Evolutionary conservation across 768 basidiomycete species (phyloP), one percentile per base, ranked within the genome.

Genomic region (Dioszegia crocea): DNA sequence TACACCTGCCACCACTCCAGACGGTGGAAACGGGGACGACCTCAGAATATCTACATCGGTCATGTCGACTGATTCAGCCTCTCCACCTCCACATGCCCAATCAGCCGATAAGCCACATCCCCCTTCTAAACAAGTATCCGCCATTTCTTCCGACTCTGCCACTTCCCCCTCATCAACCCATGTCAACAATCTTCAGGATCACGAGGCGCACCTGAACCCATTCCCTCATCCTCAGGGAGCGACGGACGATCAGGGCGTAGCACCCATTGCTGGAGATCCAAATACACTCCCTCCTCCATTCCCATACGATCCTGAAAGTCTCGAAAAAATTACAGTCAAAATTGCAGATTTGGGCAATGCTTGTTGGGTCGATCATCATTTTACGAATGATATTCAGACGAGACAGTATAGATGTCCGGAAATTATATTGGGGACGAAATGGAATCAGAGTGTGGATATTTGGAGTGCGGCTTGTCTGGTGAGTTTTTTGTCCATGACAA

Each of bases 301-400:
- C 64, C 74, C 76, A 12, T 77, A 75, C 46, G 76, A 77, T 56
- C 72, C 73, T 1, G 63, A 69, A 44, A 70, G 60, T 31, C 56
- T 75, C 30, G 73, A 75, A 61, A 67, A 71, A 58, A 96, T 98
- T 62, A 97, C 92, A 5, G 96, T 99, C 52, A 97, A 98, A 82
- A 98, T 99, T 73, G 96, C 94, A 29, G 96, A 99, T 82, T 79
- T 99, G 53, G 96, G 96, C 8, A 98, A 98, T 77, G 92, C 91
- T 24, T 92, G 91, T 33, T 91, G 90, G 16, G 91, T 91, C 85
- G 73, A 78, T 57, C 59, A 97, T 65, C 96, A 98, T 74, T 99
- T 98, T 65, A 98, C 96, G 41, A 94, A 99, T 78, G 96, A 97
- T 70, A 98, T 97, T 67, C 92, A 98, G 79, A 99, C 96, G 26